These are phyloP conservation scores for Polysphondylium violaceum DNA, from an alignment of 78 protist genomes.

Conservation along the genomic window DNA sequence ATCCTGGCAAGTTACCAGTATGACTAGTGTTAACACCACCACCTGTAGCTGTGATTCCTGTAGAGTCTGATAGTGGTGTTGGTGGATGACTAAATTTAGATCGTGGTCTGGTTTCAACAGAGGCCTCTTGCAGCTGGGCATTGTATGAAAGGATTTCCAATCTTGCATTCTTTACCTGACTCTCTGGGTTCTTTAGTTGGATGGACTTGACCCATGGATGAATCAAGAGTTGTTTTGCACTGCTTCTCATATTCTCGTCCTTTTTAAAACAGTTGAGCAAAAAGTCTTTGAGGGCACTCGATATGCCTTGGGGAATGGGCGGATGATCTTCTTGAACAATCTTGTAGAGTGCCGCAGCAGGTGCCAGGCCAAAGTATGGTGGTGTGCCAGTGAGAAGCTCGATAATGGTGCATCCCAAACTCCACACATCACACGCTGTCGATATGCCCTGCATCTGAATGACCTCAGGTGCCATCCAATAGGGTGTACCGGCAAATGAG, in stretches of 20 bases:
- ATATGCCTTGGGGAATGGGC: conserved; percentile 92
- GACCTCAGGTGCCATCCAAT: conserved; percentile 98
- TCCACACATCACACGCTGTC: conserved; percentile 88
- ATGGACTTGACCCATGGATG: conserved; percentile 91
- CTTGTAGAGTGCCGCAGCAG: conserved; percentile 94
- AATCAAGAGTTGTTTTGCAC: conserved; percentile 86
- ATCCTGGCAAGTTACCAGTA: too few species aligned
- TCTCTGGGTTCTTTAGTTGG: background rate
- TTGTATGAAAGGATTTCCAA: conserved; percentile 49
- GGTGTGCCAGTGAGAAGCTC: conserved; percentile 86
- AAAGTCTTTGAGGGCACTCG: conserved; percentile 90
- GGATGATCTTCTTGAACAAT: conserved; percentile 86
- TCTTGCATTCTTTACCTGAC: conserved; percentile 45
- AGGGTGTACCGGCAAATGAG: conserved; percentile 95
- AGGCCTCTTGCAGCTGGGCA: conserved; percentile 60
- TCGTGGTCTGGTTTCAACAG: conserved; percentile 39
- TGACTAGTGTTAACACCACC: too few species aligned
- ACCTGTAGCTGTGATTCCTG: too few species aligned
- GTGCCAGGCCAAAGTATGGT: conserved; percentile 95
- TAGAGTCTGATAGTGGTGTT: conserved; percentile 3
- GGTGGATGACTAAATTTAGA: conserved; percentile 34
- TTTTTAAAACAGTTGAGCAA: conserved; percentile 93
- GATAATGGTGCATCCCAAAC: conserved; percentile 89
- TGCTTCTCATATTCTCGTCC: conserved; percentile 87
- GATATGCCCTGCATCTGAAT: conserved; percentile 87